Evolutionary conservation across 345 rosid species (phyloP).

Genomic region (Schrenkiella parvula): DNA sequence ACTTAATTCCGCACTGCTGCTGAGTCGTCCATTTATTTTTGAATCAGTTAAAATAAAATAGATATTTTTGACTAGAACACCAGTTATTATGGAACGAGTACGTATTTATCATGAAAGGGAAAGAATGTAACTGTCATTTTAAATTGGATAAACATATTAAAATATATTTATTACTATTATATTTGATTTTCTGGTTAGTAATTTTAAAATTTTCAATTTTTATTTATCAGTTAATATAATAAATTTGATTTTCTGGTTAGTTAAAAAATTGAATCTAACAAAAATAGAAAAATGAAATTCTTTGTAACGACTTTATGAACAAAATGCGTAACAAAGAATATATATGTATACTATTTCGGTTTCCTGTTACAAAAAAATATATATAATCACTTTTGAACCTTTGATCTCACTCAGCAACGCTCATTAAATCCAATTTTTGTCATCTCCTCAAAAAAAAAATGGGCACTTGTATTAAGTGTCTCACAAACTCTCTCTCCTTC

Average conservation of each 20-base stretch:
- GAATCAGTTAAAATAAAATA: no score
- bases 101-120: no score
- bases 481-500: slow-evolving; percentile 25
- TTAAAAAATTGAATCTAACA: background rate
- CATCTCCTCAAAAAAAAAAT: slow-evolving; percentile 17
- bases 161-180: no score
- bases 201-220: no score
- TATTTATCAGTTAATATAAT: no score
- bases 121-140: no score
- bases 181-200: no score
- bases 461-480: slow-evolving; percentile 31
- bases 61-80: no score
- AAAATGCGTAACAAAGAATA: background rate
- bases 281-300: background rate
- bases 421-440: slow-evolving; percentile 14
- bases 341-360: background rate
- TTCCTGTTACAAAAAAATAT: background rate
- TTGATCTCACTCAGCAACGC: background rate
- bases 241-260: background rate
- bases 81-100: no score
- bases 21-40: no score
- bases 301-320: background rate
- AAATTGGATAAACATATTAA: no score
- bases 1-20: no score
- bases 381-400: background rate